Percentiles rank a stretch among this genome's conserved stretches.
Evolutionary conservation across 163 green algal genomes (phyloP).

Genomic region (Chloroidium sp.): DNA sequence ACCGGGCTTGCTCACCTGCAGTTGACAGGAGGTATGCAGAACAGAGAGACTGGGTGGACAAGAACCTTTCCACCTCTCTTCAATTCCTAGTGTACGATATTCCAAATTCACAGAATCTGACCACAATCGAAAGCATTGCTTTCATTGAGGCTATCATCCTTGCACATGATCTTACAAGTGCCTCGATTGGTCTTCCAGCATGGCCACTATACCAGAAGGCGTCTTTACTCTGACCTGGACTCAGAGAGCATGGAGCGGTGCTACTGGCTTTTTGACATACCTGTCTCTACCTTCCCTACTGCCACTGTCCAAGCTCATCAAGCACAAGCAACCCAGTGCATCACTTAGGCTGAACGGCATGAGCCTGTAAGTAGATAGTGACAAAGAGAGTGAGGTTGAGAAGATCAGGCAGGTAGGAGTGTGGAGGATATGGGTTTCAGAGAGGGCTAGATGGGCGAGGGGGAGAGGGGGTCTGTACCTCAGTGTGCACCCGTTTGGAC

Average conservation of each 20-base stretch:
- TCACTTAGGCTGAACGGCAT: neutral
- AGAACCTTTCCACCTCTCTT: neutral
- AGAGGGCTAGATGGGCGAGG: neutral
- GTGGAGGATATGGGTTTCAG: neutral
- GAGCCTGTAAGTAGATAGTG: neutral
- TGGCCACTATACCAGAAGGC: no score
- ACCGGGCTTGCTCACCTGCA: slow-evolving; percentile 6
- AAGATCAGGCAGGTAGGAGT: neutral
- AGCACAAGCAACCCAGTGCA: neutral
- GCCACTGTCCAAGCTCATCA: neutral
- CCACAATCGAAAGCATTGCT: neutral
- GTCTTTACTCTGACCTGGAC: no score
- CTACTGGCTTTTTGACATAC: no score
- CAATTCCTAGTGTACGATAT: neutral
- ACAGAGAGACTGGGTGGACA: no score
- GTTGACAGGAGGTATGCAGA: no score
- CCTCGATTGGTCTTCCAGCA: no score
- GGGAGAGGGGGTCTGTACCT: neutral
- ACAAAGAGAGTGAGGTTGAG: neutral
- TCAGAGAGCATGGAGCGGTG: no score
- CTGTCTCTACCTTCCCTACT: no score
- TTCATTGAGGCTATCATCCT: neutral
- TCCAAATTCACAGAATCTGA: neutral
- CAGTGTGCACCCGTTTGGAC: slow-evolving; percentile 31
- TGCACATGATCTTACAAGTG: neutral